Base-by-base conservation (phyloP, 2,329 filamentous ascomycete species). In the Sarocladium kiliense region DNA sequence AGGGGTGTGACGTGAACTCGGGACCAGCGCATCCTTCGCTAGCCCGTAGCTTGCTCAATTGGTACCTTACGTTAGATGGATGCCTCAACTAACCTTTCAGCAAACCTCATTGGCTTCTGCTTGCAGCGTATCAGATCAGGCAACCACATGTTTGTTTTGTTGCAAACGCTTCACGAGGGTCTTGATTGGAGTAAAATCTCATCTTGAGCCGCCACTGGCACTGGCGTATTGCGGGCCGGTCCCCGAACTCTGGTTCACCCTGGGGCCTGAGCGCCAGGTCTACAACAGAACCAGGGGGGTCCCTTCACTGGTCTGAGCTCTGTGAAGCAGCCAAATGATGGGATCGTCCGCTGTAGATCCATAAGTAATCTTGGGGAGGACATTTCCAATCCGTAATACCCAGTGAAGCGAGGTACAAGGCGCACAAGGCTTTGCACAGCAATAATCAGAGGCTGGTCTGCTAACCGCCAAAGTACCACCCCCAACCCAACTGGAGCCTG, bases 401-500 rank as follows among this genome's bases (percentile, higher is more conserved):
- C 7, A 36, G 47, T 32, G 44, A 51, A 25, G 30, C 26, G 27
- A 51, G 47, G 47, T 36, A 51, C 47, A 18, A 34, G 27, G 30
- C n/a, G 9, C 30, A 25, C 47, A 51, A 51, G 30, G 26, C 30
- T 51, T 36, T 23, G 30, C 30, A 21, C 47, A 36, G 47, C 19
- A 23, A 36, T 19, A 36, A 51, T 23, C n/a, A 36, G 47, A 51
- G 47, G 47, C 47, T 51, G 47, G 47, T 16, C 18, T 51, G 47
- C 27, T 51, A 51, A 27, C 10, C 18, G n/a, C 19, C 18, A 16
- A 14, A 32, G 47, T 51, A 36, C 47, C 47, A 10, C 30, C 18
- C 47, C 26, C 11, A 23, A 51, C 47, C 47, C 19, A 36, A 51
- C 47, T 51, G 47, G 47, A 51, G 47, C 47, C 47, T 51, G 47